phyloP scores from a whole-genome alignment of 352 stramenopile species.

The Phytophthora pseudosyringae region DNA sequence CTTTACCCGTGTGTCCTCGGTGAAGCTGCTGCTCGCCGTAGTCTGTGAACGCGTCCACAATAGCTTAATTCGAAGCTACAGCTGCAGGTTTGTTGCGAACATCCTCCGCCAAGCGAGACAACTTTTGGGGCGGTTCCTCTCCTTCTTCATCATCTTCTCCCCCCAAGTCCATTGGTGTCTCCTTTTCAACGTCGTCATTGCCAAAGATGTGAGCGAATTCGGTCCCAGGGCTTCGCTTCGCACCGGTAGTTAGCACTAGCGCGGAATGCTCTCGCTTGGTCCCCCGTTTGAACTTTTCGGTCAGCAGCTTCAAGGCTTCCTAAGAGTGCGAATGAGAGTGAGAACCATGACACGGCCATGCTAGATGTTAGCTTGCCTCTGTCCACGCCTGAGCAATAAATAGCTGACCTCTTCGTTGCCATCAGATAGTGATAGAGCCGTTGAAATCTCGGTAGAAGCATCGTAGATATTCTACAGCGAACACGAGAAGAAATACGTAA shows the following conservation, averaged over 20 bases:
- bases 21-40: slow-evolving; percentile 8
- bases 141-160: slow-evolving; percentile 17
- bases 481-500: background rate
- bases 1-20: slow-evolving; percentile 9
- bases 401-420: slow-evolving; percentile 19
- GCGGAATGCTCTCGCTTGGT: slow-evolving; percentile 17
- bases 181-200: background rate
- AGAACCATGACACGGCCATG: background rate
- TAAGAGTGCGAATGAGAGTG: background rate
- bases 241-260: background rate
- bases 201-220: background rate
- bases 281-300: slow-evolving; percentile 4
- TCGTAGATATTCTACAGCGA: slow-evolving; percentile 12
- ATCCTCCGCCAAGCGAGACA: slow-evolving; percentile 57
- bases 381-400: background rate
- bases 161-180: slow-evolving; percentile 3
- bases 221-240: background rate
- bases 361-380: background rate
- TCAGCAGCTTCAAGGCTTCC: slow-evolving; percentile 11
- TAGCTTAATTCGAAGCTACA: slow-evolving; percentile 58
- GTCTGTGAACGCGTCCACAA: slow-evolving; percentile 2
- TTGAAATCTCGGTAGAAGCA: slow-evolving; percentile 10
- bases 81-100: slow-evolving; percentile 38
- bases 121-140: slow-evolving; percentile 26
- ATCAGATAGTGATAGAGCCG: slow-evolving; percentile 1